These are phyloP conservation scores for Phytophthora ramorum DNA, from an alignment of 352 stramenopile genomes.

Conservation along the genomic window DNA sequence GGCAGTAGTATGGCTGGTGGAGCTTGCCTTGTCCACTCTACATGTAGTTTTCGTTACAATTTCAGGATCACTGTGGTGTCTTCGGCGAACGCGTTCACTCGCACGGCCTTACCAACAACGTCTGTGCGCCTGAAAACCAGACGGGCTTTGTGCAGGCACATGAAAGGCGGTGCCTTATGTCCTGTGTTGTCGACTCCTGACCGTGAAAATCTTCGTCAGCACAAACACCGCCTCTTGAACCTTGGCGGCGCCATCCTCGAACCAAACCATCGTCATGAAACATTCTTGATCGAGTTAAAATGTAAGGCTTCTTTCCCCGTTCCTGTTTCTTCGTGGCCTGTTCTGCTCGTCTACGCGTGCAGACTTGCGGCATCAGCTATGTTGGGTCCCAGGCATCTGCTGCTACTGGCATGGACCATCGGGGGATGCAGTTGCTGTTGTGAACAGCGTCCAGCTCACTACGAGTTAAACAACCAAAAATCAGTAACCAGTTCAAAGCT, in stretches of 20 bases:
- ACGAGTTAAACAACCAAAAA: constrained; percentile 2
- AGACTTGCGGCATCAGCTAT: constrained; percentile 13
- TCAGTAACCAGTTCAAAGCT: not conserved
- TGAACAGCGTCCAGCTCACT: constrained; percentile 30
- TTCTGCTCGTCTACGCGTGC: constrained; percentile 25
- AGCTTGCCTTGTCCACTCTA: not conserved
- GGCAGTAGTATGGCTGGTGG: not conserved
- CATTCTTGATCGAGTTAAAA: constrained; percentile 64
- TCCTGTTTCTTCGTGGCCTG: constrained; percentile 28
- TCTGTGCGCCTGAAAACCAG: not conserved
- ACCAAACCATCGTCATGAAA: constrained; percentile 50
- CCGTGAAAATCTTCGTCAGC: constrained; percentile 28
- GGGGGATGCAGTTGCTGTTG: constrained; percentile 4
- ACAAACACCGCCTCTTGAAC: constrained; percentile 35
- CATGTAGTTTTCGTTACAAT: not conserved
- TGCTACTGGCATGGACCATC: constrained; percentile 6
- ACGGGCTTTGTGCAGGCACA: no score
- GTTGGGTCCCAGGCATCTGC: constrained; percentile 3
- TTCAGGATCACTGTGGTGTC: not conserved
- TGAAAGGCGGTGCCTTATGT: no score
- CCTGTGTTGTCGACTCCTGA: constrained; percentile 3
- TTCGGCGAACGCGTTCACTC: not conserved
- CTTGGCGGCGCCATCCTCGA: constrained; percentile 35
- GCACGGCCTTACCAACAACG: not conserved
- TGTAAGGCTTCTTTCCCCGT: constrained; percentile 41